Conservation (phyloP, 2,329 filamentous ascomycete genomes). For the Chrysoporthe cubensis region DNA sequence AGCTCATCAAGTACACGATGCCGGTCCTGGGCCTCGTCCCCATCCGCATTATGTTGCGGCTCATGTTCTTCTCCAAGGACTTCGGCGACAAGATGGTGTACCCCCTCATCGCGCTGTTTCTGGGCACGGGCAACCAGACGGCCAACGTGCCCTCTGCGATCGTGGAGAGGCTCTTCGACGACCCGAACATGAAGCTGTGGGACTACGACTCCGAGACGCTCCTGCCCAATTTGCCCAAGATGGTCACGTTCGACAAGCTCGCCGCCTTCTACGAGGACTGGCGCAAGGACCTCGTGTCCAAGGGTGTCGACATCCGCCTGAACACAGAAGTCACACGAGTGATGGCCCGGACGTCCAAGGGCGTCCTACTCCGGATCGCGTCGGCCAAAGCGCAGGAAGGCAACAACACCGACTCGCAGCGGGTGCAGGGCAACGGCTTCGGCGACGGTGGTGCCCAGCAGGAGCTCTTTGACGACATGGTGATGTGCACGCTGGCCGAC, state of each 20-base stretch:
- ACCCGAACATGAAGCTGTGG: constrained; percentile 64
- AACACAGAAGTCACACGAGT: constrained; percentile 60
- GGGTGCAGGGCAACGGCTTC: constrained; percentile 42
- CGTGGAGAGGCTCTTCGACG: constrained; percentile 62
- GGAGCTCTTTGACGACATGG: constrained; percentile 67
- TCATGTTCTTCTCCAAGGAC: constrained; percentile 65
- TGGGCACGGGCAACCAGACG: constrained; percentile 63
- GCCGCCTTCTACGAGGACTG: constrained; percentile 64
- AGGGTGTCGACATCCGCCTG: constrained; percentile 60
- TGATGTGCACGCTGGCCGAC: constrained; percentile 60
- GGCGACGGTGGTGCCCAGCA: constrained; percentile 50
- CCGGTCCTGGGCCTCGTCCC: constrained; percentile 56
- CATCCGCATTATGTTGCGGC: constrained; percentile 60
- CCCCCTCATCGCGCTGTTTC: constrained; percentile 73
- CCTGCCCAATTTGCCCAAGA: constrained; percentile 62
- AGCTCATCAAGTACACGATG: constrained; percentile 55
- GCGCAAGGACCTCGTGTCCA: constrained; percentile 55
- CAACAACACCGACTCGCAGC: constrained; percentile 42
- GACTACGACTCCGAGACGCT: constrained; percentile 59
- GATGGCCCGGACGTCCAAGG: constrained; percentile 52
- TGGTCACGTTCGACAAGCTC: constrained; percentile 69
- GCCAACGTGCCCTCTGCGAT: constrained; percentile 72
- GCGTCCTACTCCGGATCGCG: constrained; percentile 53
- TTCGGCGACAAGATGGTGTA: constrained; percentile 71
- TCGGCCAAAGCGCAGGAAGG: constrained; percentile 47